Base-by-base conservation (phyloP, 805 yeast species). In the Blastobotrys parvus region DNA sequence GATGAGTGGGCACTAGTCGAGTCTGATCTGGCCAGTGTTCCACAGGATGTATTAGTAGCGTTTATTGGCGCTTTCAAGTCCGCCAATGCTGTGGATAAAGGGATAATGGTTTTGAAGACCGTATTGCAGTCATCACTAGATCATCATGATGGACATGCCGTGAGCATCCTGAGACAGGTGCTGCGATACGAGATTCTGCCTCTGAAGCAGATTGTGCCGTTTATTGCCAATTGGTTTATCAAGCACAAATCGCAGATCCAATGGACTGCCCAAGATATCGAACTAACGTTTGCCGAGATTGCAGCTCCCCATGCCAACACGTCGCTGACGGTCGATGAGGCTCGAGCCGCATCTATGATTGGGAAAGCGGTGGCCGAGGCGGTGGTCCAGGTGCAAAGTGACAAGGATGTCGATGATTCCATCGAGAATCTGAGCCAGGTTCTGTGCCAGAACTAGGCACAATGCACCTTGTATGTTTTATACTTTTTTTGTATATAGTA, bases 51-150 rank as follows among this genome's bases (percentile, higher is more conserved):
- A 11, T 32, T 56, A 4, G 34, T 58, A 38, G 55, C 54, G 6
- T 51, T 59, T 27, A 42, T 58, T 15, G 49, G 56, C 1, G 57
- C 58, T 2, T 49, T 51, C 42, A 30, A 42, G 30, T 39, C 38
- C 13, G 43, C 53, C 3, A 44, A 37, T 11, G 30, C 35, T 4
- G 18, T 8, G 15, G 35, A 41, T 11, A 39, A 37, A 25, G 56
- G 56, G 7, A 38, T 45, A 6, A 41, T 37, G 23, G 43, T 52
- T 3, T 34, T 56, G 15, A 44, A 39, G 3, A 7, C 21, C 8
- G 47, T 52, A n/a, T 42, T 56, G 36, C 48, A 45, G 7, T 22
- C 46, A 13, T 27, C 37, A 13, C 41, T 54, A 35, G 49, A 45
- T 8, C 21, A 20, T 15, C 19, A 32, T 18, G 38, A 40, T 11